A percentile compares a stretch with the other conserved stretches of the same genome.
Evolutionary conservation across 345 rosid genomes (phyloP).

Genomic region (Viola odorata): DNA sequence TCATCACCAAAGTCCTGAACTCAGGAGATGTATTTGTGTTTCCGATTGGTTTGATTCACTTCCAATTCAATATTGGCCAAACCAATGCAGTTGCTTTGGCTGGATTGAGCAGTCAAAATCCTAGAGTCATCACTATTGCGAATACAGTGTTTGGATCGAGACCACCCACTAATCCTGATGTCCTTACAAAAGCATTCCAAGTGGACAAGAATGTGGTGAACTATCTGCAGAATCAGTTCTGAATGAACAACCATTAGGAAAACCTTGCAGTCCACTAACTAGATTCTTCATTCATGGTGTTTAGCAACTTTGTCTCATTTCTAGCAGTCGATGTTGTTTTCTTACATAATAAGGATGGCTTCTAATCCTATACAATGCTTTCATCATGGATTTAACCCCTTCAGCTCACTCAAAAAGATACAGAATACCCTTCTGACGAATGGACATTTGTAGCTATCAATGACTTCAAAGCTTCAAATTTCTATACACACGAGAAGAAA

Average conservation of each 20-base stretch:
- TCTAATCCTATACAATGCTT: too few species aligned
- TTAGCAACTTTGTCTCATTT: background rate
- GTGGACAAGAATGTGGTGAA: conserved; percentile 2
- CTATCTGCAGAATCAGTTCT: conserved; percentile 5
- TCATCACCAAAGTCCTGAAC: conserved; percentile 7
- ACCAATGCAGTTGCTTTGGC: conserved; percentile 7
- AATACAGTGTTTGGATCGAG: conserved; percentile 8
- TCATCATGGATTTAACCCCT: too few species aligned
- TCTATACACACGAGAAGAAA: too few species aligned
- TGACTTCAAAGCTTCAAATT: too few species aligned
- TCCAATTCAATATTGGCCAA: conserved; percentile 17
- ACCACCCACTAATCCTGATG: conserved; percentile 7
- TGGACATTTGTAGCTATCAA: too few species aligned
- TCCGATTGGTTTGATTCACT: conserved; percentile 17
- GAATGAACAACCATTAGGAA: background rate
- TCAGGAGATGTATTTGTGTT: conserved; percentile 15
- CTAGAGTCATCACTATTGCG: conserved; percentile 11
- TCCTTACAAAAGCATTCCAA: conserved; percentile 16
- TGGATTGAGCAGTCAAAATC: conserved; percentile 13
- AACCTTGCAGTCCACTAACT: background rate
- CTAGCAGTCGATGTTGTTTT: too few species aligned
- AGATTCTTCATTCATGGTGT: background rate
- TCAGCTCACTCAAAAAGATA: too few species aligned
- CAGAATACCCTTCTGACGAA: too few species aligned
- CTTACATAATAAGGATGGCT: too few species aligned